phyloP scores from a whole-genome alignment of 306 rosid genomes.

The Cucumis cinereus region DNA sequence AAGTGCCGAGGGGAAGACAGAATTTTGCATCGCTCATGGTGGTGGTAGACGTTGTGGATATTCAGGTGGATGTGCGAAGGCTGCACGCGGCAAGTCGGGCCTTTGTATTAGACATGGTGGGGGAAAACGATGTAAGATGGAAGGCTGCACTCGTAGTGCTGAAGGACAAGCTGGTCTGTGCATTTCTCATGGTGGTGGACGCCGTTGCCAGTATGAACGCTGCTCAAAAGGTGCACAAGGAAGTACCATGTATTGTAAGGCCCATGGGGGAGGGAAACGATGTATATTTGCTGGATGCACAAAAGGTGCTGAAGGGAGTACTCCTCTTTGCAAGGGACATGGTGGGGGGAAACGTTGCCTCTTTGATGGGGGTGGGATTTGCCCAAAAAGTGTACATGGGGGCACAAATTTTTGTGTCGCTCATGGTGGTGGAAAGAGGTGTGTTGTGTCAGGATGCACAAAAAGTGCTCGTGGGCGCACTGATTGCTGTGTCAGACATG shows the following conservation, averaged over 20 bases:
- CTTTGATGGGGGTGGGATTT: slow-evolving; percentile 86
- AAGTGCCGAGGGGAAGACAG: slow-evolving; percentile 99
- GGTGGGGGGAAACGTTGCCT: slow-evolving; percentile 99
- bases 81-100: slow-evolving; percentile 95
- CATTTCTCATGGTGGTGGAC: slow-evolving; percentile 97
- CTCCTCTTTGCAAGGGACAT: slow-evolving; percentile 95
- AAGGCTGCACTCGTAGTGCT: slow-evolving; percentile 83
- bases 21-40: slow-evolving; percentile 90
- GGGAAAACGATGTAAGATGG: slow-evolving; percentile 78
- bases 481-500: slow-evolving; percentile 89
- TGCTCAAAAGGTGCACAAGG: slow-evolving; percentile 96
- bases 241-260: slow-evolving; percentile 91
- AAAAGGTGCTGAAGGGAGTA: slow-evolving; percentile 99
- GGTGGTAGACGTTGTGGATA: slow-evolving; percentile 84
- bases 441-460: slow-evolving; percentile 76
- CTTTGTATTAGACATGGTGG: slow-evolving; percentile 98
- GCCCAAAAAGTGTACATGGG: slow-evolving; percentile 96
- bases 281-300: slow-evolving; percentile 79
- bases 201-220: slow-evolving; percentile 58
- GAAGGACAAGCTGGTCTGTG: slow-evolving; percentile 97
- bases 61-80: slow-evolving; percentile 66
- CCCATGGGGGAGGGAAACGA: slow-evolving; percentile 98
- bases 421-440: slow-evolving; percentile 99
- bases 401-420: slow-evolving; percentile 96
- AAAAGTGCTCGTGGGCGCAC: slow-evolving; percentile 98